Percentiles rank a stretch among this genome's conserved stretches.
phyloP scores from a whole-genome alignment of 2,329 filamentous ascomycete genomes.

The Cladosporium oxysporum region DNA sequence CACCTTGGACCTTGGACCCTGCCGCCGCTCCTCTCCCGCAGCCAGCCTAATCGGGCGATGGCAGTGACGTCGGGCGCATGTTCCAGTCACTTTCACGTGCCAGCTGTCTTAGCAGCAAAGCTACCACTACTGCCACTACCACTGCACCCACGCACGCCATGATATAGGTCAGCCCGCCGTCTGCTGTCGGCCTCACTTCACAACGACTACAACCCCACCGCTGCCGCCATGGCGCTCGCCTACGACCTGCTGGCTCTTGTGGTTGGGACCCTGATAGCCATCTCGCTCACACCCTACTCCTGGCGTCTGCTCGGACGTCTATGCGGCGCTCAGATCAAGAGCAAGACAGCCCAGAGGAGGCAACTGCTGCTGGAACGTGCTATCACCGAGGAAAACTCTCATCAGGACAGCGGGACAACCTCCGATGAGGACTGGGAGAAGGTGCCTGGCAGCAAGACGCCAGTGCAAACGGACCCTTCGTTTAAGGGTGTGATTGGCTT shows the following conservation, averaged over 20 bases:
- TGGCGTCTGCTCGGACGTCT: constrained; percentile 29
- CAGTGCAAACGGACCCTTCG: constrained; percentile 54
- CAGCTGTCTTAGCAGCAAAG: constrained; percentile 3
- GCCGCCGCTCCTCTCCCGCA: not conserved
- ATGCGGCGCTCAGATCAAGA: constrained; percentile 32
- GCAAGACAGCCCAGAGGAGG: constrained; percentile 35
- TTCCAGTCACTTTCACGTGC: not conserved
- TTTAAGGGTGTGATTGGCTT: constrained; percentile 91
- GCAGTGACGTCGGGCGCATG: not conserved
- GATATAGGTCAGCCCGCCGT: constrained; percentile 1
- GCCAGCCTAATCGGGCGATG: not conserved
- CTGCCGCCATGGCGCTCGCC: constrained; percentile 14
- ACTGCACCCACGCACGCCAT: not conserved
- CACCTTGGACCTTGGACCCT: not conserved
- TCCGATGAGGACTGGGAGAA: constrained; percentile 72
- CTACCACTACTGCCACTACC: not conserved
- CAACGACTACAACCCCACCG: not conserved
- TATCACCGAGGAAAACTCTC: constrained; percentile 28
- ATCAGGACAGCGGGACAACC: constrained; percentile 23
- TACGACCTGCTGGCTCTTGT: constrained; percentile 26
- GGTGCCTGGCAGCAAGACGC: constrained; percentile 52
- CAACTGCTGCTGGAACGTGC: constrained; percentile 34
- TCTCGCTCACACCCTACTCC: constrained; percentile 30
- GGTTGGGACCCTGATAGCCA: constrained; percentile 27
- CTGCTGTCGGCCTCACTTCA: not conserved